These are phyloP conservation scores for Naganishia liquefaciens DNA, from an alignment of 1,284 basidiomycete genomes.

Conservation along the genomic window DNA sequence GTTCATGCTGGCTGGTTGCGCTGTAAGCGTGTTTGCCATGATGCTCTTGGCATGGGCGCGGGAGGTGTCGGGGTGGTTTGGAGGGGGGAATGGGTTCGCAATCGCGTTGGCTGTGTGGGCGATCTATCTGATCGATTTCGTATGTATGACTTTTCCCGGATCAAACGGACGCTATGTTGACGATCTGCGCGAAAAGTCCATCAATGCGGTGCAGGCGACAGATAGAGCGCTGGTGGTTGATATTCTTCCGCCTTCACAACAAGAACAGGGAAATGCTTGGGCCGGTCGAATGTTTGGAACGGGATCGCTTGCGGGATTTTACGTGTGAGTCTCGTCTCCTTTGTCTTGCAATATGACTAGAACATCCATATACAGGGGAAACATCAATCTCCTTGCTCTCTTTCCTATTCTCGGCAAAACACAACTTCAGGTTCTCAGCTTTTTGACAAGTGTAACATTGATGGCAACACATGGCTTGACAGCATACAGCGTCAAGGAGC, in stretches of 20 bases:
- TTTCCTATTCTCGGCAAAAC: slow-evolving; percentile 72
- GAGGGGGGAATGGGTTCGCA: slow-evolving; percentile 38
- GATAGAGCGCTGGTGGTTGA: slow-evolving; percentile 58
- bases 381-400: slow-evolving; percentile 66
- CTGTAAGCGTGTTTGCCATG: slow-evolving; percentile 70
- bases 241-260: slow-evolving; percentile 62
- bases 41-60: slow-evolving; percentile 82
- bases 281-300: slow-evolving; percentile 83
- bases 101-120: slow-evolving; percentile 78
- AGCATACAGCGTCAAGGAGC: slow-evolving; percentile 70
- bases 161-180: not conserved
- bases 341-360: not conserved
- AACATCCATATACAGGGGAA: slow-evolving; percentile 57
- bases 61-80: slow-evolving; percentile 67
- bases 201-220: slow-evolving; percentile 67
- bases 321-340: slow-evolving; percentile 63
- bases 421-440: slow-evolving; percentile 71
- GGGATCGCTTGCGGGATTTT: slow-evolving; percentile 81
- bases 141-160: slow-evolving; percentile 3
- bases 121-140: slow-evolving; percentile 88
- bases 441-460: slow-evolving; percentile 57
- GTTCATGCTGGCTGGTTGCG: slow-evolving; percentile 74
- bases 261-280: slow-evolving; percentile 91
- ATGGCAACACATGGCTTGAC: slow-evolving; percentile 59
- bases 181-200: slow-evolving; percentile 53